Percentiles rank a stretch among this genome's conserved stretches.
Conservation (phyloP, 2,329 filamentous ascomycete species). For the Dactylellina haptotyla region DNA sequence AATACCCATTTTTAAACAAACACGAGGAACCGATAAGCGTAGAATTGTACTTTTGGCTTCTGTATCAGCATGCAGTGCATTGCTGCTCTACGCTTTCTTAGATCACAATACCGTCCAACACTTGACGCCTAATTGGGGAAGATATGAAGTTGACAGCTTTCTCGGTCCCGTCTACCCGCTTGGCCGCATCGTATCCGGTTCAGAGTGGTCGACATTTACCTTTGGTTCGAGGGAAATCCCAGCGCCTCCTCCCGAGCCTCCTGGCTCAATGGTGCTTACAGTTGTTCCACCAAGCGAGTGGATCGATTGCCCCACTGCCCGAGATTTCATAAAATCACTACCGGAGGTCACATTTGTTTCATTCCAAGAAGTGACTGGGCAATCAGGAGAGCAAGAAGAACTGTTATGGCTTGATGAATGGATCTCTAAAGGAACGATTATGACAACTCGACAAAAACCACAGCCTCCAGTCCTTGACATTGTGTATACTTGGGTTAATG, state of each 20-base stretch:
- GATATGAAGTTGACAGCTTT: constrained; percentile 10
- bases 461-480: constrained; percentile 22
- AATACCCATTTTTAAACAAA: not conserved
- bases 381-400: not conserved
- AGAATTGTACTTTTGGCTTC: constrained; percentile 5
- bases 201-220: constrained; percentile 39
- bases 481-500: constrained; percentile 46
- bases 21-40: not conserved
- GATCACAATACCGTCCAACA: not conserved
- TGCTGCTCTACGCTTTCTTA: constrained; percentile 1
- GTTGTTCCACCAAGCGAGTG: constrained; percentile 35
- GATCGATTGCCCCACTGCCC: constrained; percentile 25
- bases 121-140: not conserved
- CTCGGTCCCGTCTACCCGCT: constrained; percentile 25
- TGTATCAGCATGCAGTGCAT: not conserved
- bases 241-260: constrained; percentile 28
- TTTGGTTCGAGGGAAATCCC: constrained; percentile 28
- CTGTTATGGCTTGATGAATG: constrained; percentile 27
- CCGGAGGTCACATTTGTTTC: constrained; percentile 42
- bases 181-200: constrained; percentile 13
- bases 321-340: constrained; percentile 5
- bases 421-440: constrained; percentile 9
- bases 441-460: not conserved
- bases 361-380: constrained; percentile 16
- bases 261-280: constrained; percentile 6